phyloP scores from a whole-genome alignment of 2,329 filamentous ascomycete genomes.

The Verticillium alfalfae region DNA sequence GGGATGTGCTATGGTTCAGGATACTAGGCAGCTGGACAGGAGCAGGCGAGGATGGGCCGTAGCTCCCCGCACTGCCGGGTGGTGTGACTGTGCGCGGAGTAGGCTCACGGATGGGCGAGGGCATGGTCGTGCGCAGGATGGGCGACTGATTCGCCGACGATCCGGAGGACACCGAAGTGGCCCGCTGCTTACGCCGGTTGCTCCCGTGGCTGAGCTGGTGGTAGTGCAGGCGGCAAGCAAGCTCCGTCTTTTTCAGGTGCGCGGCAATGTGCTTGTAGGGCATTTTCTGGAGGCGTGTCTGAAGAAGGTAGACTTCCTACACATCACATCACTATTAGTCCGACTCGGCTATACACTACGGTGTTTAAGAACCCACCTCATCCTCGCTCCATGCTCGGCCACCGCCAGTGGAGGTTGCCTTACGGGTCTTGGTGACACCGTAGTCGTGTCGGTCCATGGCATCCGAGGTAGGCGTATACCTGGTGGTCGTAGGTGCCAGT shows the following conservation, averaged over 20 bases:
- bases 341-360: not conserved
- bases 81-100: conserved; percentile 44
- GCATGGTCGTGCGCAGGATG: conserved; percentile 37
- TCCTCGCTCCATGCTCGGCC: conserved; percentile 82
- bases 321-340: not conserved
- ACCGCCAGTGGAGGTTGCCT: conserved; percentile 64
- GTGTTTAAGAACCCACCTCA: conserved; percentile 52
- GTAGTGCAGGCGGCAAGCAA: conserved; percentile 82
- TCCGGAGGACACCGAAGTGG: conserved; percentile 62
- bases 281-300: conserved; percentile 82
- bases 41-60: conserved; percentile 37
- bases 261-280: conserved; percentile 86
- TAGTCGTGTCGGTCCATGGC: conserved; percentile 53
- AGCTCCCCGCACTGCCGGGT: conserved; percentile 36
- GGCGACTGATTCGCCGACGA: conserved; percentile 53
- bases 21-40: conserved; percentile 50
- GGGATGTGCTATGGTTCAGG: conserved; percentile 38
- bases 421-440: conserved; percentile 60
- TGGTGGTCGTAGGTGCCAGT: conserved; percentile 34
- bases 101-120: conserved; percentile 45
- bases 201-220: conserved; percentile 80
- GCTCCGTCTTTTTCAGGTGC: conserved; percentile 80
- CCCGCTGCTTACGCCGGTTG: conserved; percentile 68
- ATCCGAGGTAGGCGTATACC: conserved; percentile 48
- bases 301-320: conserved; percentile 77